A percentile compares a stretch with the other conserved stretches of the same genome.
These are phyloP conservation scores for Termitomyces sp. DNA, from an alignment of 768 basidiomycete genomes.

Conservation along the genomic window DNA sequence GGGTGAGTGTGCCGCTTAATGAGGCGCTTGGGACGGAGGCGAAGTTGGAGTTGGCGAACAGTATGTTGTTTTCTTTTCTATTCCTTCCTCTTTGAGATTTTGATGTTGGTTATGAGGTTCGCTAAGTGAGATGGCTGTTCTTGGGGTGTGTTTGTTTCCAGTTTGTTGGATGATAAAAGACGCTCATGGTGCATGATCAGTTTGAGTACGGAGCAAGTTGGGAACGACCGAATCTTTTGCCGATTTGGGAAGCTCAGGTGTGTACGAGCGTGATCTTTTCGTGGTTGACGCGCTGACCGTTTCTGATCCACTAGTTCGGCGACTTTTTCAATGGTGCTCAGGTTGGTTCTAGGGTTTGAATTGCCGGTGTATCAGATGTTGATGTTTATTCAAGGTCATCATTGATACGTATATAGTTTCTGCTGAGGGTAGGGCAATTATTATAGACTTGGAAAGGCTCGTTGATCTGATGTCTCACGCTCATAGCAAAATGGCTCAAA, in stretches of 20 bases:
- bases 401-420: constrained; percentile 88
- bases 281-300: background rate
- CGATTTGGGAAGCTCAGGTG: constrained; percentile 92
- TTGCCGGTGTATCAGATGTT: background rate
- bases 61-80: constrained; percentile 32
- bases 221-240: constrained; percentile 75
- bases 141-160: constrained; percentile 52
- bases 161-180: background rate
- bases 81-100: background rate
- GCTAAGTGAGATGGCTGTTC: constrained; percentile 83
- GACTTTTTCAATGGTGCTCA: constrained; percentile 94
- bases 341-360: constrained; percentile 20
- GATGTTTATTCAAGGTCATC: constrained; percentile 46
- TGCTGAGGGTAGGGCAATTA: constrained; percentile 59
- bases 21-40: constrained; percentile 60
- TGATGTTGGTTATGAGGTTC: constrained; percentile 47
- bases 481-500: constrained; percentile 84
- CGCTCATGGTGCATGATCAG: constrained; percentile 24
- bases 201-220: constrained; percentile 91
- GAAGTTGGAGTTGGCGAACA: constrained; percentile 83
- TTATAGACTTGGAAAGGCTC: background rate
- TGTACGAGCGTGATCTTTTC: constrained; percentile 1
- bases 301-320: constrained; percentile 53
- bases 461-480: background rate
- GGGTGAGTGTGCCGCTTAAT: constrained; percentile 79